Evolutionary conservation across 2,329 filamentous ascomycete genomes (phyloP).

Genomic region (Didymella segeticola): DNA sequence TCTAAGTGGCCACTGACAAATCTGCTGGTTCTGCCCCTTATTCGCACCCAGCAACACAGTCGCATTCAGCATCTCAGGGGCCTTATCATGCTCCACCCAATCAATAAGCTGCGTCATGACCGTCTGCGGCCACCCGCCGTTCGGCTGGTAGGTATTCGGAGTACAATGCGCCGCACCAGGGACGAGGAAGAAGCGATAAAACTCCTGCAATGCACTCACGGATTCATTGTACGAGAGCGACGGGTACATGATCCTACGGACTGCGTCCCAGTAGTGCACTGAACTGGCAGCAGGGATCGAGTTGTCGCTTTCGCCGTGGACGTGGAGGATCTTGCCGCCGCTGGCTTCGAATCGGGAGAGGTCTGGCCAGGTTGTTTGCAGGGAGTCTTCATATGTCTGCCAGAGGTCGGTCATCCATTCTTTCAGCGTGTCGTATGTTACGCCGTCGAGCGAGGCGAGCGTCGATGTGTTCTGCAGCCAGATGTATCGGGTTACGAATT

Average conservation of each 20-base stretch:
- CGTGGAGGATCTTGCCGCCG: constrained; percentile 65
- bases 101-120: constrained; percentile 50
- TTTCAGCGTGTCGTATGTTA: constrained; percentile 64
- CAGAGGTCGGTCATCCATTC: constrained; percentile 60
- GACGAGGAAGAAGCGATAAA: constrained; percentile 63
- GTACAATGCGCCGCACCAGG: constrained; percentile 62
- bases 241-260: constrained; percentile 59
- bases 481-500: constrained; percentile 53
- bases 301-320: constrained; percentile 64
- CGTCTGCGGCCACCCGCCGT: constrained; percentile 52
- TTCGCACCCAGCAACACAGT: constrained; percentile 35
- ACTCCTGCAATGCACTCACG: constrained; percentile 55
- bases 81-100: constrained; percentile 60
- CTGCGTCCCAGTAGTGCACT: constrained; percentile 62
- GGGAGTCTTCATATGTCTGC: constrained; percentile 57
- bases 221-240: constrained; percentile 48
- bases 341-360: constrained; percentile 57
- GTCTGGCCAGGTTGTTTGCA: constrained; percentile 63
- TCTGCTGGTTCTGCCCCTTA: constrained; percentile 47
- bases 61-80: constrained; percentile 54
- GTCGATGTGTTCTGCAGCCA: constrained; percentile 38
- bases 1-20: constrained; percentile 54
- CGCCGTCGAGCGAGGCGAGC: constrained; percentile 32
- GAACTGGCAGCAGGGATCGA: constrained; percentile 61
- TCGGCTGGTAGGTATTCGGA: constrained; percentile 17